A percentile compares a stretch with the other conserved stretches of the same genome.
phyloP scores from a whole-genome alignment of 2,329 filamentous ascomycete species.

The Penicillium hesseltinei region DNA sequence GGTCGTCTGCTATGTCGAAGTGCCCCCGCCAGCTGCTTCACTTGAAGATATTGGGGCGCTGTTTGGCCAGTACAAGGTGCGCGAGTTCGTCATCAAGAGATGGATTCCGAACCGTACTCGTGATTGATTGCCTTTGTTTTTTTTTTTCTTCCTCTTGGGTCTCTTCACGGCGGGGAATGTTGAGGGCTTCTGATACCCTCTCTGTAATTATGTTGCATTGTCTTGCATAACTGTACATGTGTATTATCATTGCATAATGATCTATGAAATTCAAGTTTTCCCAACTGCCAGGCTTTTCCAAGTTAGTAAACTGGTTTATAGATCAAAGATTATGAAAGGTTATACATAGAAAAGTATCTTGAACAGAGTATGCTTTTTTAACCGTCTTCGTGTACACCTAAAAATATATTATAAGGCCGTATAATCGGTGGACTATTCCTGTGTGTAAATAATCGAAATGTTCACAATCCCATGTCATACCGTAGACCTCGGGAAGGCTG shows the following conservation, averaged over 20 bases:
- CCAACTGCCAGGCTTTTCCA: no score
- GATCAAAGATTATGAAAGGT: no score
- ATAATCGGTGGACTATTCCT: no score
- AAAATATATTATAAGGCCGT: no score
- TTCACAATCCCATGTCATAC: neutral
- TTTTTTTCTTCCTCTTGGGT: neutral
- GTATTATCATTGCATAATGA: neutral
- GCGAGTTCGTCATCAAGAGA: conserved; percentile 76
- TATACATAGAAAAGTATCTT: no score
- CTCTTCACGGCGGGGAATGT: neutral
- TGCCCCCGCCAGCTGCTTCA: conserved; percentile 63
- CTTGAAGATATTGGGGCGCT: conserved; percentile 60
- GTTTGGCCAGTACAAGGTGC: conserved; percentile 69
- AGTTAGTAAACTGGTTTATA: neutral
- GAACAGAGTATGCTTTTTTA: no score
- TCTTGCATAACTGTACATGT: neutral
- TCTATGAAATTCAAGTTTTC: neutral
- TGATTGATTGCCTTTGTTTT: conserved; percentile 43
- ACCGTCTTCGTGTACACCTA: no score
- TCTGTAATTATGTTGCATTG: conserved; percentile 1
- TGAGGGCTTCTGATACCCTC: conserved; percentile 25
- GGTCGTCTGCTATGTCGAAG: conserved; percentile 85
- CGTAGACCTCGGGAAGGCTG: neutral
- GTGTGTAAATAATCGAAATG: neutral
- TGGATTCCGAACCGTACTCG: conserved; percentile 81